These are phyloP conservation scores for Pilaira anomala DNA, from an alignment of 192 early-diverging fungal species.

Conservation along the genomic window DNA sequence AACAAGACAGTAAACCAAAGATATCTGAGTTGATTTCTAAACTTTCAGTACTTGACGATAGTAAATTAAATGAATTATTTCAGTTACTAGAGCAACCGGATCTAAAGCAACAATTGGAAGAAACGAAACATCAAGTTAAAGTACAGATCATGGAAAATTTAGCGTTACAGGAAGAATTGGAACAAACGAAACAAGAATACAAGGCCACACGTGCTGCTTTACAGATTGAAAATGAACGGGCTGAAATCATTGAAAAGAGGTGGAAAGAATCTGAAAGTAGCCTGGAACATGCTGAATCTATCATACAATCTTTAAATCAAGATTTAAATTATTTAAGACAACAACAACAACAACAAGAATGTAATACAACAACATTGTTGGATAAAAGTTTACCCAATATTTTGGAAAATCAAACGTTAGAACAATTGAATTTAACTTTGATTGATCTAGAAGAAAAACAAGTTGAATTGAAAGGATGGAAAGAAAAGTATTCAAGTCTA, in stretches of 20 bases:
- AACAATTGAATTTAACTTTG: neutral
- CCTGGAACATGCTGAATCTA: constrained; percentile 10
- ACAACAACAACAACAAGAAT: neutral
- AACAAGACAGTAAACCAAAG: neutral
- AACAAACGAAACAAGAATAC: constrained; percentile 10
- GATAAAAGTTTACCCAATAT: neutral
- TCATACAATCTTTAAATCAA: neutral
- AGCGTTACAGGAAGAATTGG: neutral
- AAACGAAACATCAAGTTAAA: neutral
- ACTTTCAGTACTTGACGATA: neutral
- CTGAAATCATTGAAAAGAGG: constrained; percentile 3
- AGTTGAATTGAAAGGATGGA: neutral
- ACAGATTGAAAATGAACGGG: constrained; percentile 13
- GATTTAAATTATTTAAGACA: constrained; percentile 7
- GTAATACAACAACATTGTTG: neutral
- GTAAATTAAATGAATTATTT: neutral
- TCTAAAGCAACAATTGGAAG: neutral
- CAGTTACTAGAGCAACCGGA: neutral
- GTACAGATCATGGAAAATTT: neutral
- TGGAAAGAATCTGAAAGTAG: constrained; percentile 12
- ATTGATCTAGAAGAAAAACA: neutral
- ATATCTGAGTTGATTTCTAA: neutral
- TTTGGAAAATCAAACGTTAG: neutral
- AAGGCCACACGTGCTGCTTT: neutral
- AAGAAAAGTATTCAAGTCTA: neutral